These are phyloP conservation scores for Baudoinia panamericana DNA, from an alignment of 495 filamentous ascomycete genomes.

Conservation along the genomic window DNA sequence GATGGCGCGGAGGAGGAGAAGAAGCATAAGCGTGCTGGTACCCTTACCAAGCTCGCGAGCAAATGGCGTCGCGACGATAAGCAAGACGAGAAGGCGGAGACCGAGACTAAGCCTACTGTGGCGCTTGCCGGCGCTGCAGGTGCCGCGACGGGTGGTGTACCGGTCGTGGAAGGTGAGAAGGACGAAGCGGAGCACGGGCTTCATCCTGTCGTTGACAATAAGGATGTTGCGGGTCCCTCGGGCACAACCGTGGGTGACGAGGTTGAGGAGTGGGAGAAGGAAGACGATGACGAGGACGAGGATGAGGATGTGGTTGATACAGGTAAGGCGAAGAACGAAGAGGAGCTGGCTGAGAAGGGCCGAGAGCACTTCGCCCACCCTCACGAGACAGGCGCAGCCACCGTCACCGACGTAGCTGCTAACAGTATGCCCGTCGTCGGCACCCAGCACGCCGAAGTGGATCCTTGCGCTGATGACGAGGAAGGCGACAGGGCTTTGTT, in stretches of 20 bases:
- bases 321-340: not conserved
- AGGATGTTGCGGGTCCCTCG: no score
- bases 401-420: no score
- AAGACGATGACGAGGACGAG: not conserved
- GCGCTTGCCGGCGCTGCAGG: not conserved
- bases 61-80: slow-evolving; percentile 1
- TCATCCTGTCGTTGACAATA: not conserved
- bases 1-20: slow-evolving; percentile 1
- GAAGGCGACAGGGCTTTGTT: no score
- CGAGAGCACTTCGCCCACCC: not conserved
- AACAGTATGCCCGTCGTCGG: no score
- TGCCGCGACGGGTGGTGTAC: not conserved
- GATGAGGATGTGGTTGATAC: slow-evolving; percentile 2
- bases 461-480: not conserved
- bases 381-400: no score
- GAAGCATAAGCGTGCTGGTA: not conserved
- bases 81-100: not conserved
- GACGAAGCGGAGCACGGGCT: not conserved
- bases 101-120: not conserved
- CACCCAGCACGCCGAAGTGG: not conserved
- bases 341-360: slow-evolving; percentile 5
- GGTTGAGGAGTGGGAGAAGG: not conserved
- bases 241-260: slow-evolving; percentile 8
- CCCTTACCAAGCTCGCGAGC: not conserved
- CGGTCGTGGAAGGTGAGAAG: not conserved